phyloP scores from a whole-genome alignment of 208 protist genomes.

The Porcisia deanei region DNA sequence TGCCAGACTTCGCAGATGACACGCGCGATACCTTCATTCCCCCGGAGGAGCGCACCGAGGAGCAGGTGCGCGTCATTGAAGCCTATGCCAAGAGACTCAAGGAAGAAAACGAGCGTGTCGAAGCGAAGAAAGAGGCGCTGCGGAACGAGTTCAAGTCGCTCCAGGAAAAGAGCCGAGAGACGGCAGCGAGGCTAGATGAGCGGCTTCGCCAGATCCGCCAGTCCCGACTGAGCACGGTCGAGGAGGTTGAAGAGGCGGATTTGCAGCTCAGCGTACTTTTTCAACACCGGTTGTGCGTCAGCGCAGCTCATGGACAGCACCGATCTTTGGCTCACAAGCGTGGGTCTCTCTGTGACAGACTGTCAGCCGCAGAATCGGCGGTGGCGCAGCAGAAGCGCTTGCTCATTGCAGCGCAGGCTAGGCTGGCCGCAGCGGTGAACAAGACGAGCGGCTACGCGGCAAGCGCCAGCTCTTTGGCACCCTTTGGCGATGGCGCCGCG shows the following conservation, averaged over 20 bases:
- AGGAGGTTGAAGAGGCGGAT: conserved; percentile 69
- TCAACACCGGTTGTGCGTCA: conserved; percentile 49
- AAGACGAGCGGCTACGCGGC: conserved; percentile 39
- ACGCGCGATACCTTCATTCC: conserved; percentile 71
- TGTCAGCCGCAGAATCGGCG: conserved; percentile 35
- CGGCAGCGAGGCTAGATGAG: conserved; percentile 52
- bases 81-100: conserved; percentile 84
- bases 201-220: conserved; percentile 43
- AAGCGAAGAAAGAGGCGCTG: conserved; percentile 62
- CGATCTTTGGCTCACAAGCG: conserved; percentile 24
- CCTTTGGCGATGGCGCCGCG: conserved; percentile 58
- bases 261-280: conserved; percentile 72
- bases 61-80: conserved; percentile 67
- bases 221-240: conserved; percentile 39
- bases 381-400: conserved; percentile 36
- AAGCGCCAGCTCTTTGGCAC: conserved; percentile 32
- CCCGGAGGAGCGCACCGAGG: conserved; percentile 82
- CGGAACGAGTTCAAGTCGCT: conserved; percentile 62
- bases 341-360: conserved; percentile 20
- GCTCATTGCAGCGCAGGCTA: conserved; percentile 28
- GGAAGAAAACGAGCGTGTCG: conserved; percentile 67
- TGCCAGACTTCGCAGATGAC: conserved; percentile 79
- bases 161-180: conserved; percentile 51
- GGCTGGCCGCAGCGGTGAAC: conserved; percentile 38
- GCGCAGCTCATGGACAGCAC: conserved; percentile 33